Percentiles rank a stretch among this genome's conserved stretches.
Evolutionary conservation across 768 basidiomycete species (phyloP).

Genomic region (Tylopilus plumbeoviolaceoides): DNA sequence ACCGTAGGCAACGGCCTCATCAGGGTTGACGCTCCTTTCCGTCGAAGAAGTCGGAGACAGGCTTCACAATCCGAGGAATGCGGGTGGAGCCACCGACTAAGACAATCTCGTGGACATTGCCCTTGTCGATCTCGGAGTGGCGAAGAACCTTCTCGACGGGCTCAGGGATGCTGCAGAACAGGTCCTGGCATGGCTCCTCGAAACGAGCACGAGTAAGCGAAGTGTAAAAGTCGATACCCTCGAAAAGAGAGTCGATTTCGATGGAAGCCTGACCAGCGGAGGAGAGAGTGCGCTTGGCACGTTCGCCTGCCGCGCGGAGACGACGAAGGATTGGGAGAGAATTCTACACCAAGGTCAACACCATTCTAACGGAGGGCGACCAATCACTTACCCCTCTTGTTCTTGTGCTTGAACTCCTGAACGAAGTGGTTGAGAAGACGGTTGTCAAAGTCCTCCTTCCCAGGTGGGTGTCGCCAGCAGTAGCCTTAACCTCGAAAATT

Average conservation of each 20-base stretch:
- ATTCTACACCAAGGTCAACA: conserved; percentile 44
- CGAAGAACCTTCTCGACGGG: conserved; percentile 97
- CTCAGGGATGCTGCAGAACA: conserved; percentile 91
- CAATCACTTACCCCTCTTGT: conserved; percentile 75
- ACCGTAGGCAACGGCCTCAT: conserved; percentile 98
- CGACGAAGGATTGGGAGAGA: conserved; percentile 92
- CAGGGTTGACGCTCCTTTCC: conserved; percentile 99
- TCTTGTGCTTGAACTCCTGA: conserved; percentile 95
- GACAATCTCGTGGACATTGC: conserved; percentile 84
- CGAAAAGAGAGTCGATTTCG: conserved; percentile 96
- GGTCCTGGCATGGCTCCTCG: conserved; percentile 91
- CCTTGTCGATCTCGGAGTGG: conserved; percentile 97
- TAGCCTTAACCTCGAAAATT: conserved; percentile 98
- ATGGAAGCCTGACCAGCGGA: conserved; percentile 95
- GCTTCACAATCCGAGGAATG: conserved; percentile 96
- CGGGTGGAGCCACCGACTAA: conserved; percentile 97
- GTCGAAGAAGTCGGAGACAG: conserved; percentile 97
- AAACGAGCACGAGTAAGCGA: conserved; percentile 97
- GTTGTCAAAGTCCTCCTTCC: conserved; percentile 98
- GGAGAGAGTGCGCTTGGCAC: conserved; percentile 97
- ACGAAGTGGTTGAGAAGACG: conserved; percentile 96
- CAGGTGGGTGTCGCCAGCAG: conserved; percentile 96
- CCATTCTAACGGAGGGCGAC: background rate
- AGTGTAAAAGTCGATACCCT: conserved; percentile 98
- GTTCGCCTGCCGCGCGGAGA: conserved; percentile 96